Evolutionary conservation across 2,329 filamentous ascomycete species (phyloP).

Genomic region (Tolypocladium cylindrosporum): DNA sequence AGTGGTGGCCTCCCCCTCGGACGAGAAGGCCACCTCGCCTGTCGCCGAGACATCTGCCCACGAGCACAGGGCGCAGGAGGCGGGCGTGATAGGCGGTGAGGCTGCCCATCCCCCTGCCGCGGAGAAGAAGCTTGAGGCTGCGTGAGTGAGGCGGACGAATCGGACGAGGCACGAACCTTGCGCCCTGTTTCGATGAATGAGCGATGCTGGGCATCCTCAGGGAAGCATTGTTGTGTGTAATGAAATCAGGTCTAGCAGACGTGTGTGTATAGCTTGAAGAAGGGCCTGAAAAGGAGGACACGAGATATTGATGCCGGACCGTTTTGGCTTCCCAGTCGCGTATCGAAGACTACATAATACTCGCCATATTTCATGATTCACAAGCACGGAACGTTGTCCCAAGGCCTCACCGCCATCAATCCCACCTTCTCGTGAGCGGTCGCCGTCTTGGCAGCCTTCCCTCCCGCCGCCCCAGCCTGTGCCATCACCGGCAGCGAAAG

Average conservation of each 20-base stretch:
- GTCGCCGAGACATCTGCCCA: neutral
- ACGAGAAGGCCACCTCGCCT: conserved; percentile 7
- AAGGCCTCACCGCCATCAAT: neutral
- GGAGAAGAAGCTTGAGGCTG: conserved; percentile 1
- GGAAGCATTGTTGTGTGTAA: neutral
- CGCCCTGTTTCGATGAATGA: neutral
- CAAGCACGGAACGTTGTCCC: neutral
- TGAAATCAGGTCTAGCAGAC: neutral
- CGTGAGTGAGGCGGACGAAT: conserved; percentile 1
- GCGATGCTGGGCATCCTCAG: neutral
- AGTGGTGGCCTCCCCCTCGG: neutral
- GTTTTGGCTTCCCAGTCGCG: neutral
- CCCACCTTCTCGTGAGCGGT: neutral
- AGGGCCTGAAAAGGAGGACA: neutral
- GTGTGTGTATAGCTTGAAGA: neutral
- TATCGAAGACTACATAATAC: neutral
- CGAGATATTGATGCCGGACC: neutral
- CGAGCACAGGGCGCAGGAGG: conserved; percentile 20
- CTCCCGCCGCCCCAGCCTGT: neutral
- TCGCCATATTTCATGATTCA: neutral
- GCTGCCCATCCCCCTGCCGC: conserved; percentile 2
- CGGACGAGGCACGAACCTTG: neutral
- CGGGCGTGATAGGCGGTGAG: conserved; percentile 29
- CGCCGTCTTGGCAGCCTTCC: neutral
- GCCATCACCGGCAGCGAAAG: neutral